Percentiles rank a stretch among this genome's conserved stretches.
These are phyloP conservation scores for Zymoseptoria brevis DNA, from an alignment of 2,329 filamentous ascomycete genomes.

Conservation along the genomic window DNA sequence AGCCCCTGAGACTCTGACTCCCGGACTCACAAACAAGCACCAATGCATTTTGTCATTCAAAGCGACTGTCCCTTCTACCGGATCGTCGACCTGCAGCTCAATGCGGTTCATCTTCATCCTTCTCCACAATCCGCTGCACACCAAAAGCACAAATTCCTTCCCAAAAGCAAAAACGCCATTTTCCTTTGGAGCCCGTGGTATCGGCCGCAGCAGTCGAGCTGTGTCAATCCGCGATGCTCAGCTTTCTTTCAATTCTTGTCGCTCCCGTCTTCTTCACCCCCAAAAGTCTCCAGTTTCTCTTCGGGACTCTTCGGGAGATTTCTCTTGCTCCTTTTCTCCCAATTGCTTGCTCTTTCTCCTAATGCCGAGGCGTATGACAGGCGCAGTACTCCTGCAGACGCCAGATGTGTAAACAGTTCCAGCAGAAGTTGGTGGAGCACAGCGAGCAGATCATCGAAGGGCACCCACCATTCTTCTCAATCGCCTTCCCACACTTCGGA, in stretches of 20 bases:
- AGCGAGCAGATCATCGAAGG: conserved; percentile 23
- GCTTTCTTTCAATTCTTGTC: neutral
- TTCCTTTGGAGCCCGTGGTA: neutral
- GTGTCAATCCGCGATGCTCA: neutral
- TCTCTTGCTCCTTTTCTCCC: neutral
- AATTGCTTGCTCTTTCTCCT: neutral
- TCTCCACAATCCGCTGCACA: too few species aligned
- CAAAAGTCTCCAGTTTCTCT: neutral
- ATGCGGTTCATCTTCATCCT: neutral
- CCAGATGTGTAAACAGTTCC: too few species aligned
- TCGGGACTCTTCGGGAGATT: too few species aligned
- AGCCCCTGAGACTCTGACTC: neutral
- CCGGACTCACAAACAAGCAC: neutral
- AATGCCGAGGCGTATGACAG: neutral
- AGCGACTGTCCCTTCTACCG: neutral
- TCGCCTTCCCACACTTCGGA: conserved; percentile 22
- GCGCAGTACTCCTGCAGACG: neutral
- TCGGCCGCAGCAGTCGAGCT: neutral
- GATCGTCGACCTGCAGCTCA: neutral
- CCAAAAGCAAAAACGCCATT: neutral
- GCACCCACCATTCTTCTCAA: conserved; percentile 30
- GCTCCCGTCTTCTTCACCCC: too few species aligned
- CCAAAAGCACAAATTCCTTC: too few species aligned
- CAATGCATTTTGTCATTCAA: neutral
- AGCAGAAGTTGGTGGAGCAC: conserved; percentile 26